These are phyloP conservation scores for Pleurotus citrinopileatus DNA, from an alignment of 768 basidiomycete genomes.

Conservation along the genomic window DNA sequence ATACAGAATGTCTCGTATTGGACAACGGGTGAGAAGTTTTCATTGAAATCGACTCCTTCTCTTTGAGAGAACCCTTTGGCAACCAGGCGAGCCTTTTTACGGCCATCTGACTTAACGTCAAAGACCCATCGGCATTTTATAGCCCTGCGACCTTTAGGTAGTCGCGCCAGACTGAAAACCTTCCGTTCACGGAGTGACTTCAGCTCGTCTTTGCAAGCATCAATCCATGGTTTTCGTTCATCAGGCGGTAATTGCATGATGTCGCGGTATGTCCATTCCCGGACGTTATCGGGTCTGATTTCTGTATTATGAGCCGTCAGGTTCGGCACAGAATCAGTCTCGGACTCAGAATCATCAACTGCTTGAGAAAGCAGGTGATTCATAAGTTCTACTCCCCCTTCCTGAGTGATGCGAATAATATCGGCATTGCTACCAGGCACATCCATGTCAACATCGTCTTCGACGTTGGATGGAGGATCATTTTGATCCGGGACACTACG, in stretches of 20 bases:
- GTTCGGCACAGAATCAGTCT: background rate
- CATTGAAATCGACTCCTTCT: conserved; percentile 32
- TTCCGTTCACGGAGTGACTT: background rate
- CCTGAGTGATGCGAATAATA: background rate
- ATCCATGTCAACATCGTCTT: background rate
- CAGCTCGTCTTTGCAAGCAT: background rate
- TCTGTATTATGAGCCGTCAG: background rate
- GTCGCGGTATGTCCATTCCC: background rate
- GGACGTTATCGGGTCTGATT: background rate
- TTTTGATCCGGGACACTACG: too few relatives aligned
- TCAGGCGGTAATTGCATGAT: background rate
- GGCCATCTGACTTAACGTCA: conserved; percentile 15
- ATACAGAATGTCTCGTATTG: conserved; percentile 25
- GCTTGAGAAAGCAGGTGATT: background rate
- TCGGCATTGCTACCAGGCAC: too few relatives aligned
- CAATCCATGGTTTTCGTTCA: background rate
- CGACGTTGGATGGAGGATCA: too few relatives aligned
- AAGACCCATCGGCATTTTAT: conserved; percentile 20
- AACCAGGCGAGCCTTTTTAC: conserved; percentile 29
- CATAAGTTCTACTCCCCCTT: background rate
- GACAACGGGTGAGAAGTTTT: conserved; percentile 28
- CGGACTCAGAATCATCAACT: background rate
- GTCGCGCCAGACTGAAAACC: background rate
- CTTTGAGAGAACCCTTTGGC: conserved; percentile 34
- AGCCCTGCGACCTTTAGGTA: conserved; percentile 12